Evolutionary conservation across 2,329 filamentous ascomycete species (phyloP).

Genomic region (Sclerotinia spermophila): DNA sequence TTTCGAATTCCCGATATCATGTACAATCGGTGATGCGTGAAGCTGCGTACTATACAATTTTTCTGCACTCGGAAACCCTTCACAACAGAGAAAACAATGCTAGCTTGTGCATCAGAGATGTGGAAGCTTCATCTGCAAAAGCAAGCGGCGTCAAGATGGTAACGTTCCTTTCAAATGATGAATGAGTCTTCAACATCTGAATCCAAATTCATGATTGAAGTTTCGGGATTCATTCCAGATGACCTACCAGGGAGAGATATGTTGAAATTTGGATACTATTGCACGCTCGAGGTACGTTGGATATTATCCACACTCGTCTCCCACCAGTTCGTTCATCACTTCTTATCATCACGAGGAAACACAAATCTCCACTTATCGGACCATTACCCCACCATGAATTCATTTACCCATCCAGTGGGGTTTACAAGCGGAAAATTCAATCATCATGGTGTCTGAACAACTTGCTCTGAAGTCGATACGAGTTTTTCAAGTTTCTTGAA

Average conservation of each 20-base stretch:
- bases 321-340: conserved; percentile 7
- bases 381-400: neutral
- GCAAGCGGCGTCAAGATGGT: neutral
- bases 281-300: neutral
- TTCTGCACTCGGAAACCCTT: neutral
- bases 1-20: neutral
- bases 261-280: neutral
- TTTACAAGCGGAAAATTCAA: neutral
- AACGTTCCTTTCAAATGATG: neutral
- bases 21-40: neutral
- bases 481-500: neutral
- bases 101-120: neutral
- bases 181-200: neutral
- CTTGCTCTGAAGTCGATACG: neutral
- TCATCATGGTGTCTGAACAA: neutral
- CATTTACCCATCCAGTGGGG: neutral
- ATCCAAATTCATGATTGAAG: neutral
- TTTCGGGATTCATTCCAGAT: neutral
- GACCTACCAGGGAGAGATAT: neutral
- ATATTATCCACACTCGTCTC: neutral
- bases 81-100: neutral
- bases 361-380: conserved; percentile 2
- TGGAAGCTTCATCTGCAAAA: neutral
- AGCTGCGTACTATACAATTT: neutral
- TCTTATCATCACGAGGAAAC: conserved; percentile 6